These are phyloP conservation scores for Aquilaria agallochum DNA, from an alignment of 441 rosid genomes.

Conservation along the genomic window DNA sequence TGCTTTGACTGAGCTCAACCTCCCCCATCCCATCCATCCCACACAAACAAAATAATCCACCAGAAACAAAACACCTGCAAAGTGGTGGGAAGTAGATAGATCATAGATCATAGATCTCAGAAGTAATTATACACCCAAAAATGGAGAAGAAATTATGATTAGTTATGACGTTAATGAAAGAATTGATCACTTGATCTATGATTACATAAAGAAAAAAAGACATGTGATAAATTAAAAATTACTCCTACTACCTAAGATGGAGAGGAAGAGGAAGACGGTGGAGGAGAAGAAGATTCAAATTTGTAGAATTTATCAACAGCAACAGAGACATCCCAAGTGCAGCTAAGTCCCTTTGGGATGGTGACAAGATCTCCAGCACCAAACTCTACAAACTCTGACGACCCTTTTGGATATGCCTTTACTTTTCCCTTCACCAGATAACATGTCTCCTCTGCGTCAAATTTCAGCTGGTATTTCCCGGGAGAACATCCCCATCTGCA, in stretches of 20 bases:
- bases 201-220: background rate
- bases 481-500: constrained; percentile 92
- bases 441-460: constrained; percentile 92
- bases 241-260: background rate
- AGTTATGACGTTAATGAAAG: background rate
- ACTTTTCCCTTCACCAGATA: constrained; percentile 82
- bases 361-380: constrained; percentile 91
- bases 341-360: constrained; percentile 80
- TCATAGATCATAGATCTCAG: background rate
- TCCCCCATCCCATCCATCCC: background rate
- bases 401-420: constrained; percentile 61
- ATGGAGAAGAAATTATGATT: background rate
- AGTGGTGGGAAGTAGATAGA: background rate
- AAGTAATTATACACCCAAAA: background rate
- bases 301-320: constrained; percentile 88
- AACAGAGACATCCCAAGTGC: constrained; percentile 88
- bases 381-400: constrained; percentile 67
- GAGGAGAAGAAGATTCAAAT: constrained; percentile 50
- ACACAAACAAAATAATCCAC: constrained; percentile 1
- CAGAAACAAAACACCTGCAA: background rate
- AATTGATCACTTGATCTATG: background rate
- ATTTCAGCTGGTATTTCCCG: constrained; percentile 78
- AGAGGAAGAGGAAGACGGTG: constrained; percentile 7
- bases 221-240: background rate
- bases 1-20: constrained; percentile 24